A percentile compares a stretch with the other conserved stretches of the same genome.
These are phyloP conservation scores for Rhizomucor pusillus DNA, from an alignment of 371 early-diverging fungal species.

Conservation along the genomic window DNA sequence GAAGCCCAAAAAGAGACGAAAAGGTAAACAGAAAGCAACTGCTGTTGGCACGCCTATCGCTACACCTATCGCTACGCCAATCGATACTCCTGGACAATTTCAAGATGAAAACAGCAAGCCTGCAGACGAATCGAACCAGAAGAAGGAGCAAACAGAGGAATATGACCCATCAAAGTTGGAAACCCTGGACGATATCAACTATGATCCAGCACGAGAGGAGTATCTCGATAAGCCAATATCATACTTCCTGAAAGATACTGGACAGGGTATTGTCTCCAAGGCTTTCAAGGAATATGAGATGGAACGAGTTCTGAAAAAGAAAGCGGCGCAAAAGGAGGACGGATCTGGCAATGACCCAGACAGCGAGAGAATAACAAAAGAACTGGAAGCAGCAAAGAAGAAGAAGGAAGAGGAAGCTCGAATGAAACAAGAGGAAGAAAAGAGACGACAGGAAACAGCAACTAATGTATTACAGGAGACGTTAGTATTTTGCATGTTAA, in stretches of 20 bases:
- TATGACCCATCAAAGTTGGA: conserved; percentile 13
- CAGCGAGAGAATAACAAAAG: background rate
- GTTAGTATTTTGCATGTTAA: conserved; percentile 11
- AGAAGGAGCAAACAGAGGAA: background rate
- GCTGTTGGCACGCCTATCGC: background rate
- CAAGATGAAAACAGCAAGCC: background rate
- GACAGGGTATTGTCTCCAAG: conserved; percentile 46
- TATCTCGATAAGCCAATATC: conserved; percentile 47
- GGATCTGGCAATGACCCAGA: conserved; percentile 13
- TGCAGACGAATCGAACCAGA: background rate
- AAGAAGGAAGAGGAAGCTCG: conserved; percentile 20
- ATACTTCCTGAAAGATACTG: conserved; percentile 45
- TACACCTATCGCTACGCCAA: background rate
- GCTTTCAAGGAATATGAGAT: conserved; percentile 45
- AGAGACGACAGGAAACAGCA: conserved; percentile 20
- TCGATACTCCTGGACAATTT: background rate
- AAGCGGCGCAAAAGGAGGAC: conserved; percentile 19
- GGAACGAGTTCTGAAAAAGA: conserved; percentile 21
- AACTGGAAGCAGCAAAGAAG: conserved; percentile 16
- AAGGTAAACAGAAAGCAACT: background rate
- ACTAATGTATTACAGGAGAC: conserved; percentile 25
- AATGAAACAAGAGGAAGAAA: conserved; percentile 6
- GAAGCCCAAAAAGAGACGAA: background rate
- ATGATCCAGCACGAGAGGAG: conserved; percentile 31
- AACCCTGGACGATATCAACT: conserved; percentile 41